Evolutionary conservation across 2,329 filamentous ascomycete species (phyloP), one percentile per base, ranked within the genome.

Genomic region (Exserohilum turcica): DNA sequence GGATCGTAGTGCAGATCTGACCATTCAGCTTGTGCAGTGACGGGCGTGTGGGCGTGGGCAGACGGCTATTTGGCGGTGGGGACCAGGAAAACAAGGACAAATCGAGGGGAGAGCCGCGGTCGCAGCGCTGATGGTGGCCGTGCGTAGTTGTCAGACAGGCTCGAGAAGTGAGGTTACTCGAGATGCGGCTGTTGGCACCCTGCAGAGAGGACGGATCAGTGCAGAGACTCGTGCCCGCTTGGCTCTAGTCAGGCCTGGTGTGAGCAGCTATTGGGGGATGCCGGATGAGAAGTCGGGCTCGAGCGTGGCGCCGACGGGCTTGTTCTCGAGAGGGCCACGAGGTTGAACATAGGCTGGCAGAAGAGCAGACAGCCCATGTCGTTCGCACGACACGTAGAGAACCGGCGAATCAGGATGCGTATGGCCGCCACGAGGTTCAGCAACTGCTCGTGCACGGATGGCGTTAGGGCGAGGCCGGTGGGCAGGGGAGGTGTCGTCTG

Each of bases 321-420:
- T 60, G 61, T 67, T 63, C 57, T 60, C 54, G 66, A 35, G 64
- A 66, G 56, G 68, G 64, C 67, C 67, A 70, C 70, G 68, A 73
- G 67, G 66, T 61, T 57, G 52, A 68, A 70, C 68, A 69, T 66
- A 61, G 51, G 59, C 57, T 65, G 66, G 64, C 64, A 59, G 48
- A 47, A 60, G 61, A 61, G 59, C 52, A 64, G 42, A 56, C 54
- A 56, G 62, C 60, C 58, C 65, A 67, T 68, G 60, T 61, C 61
- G 60, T 68, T 69, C 53, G 61, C 50, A 66, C 52, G 54, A 63
- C 39, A 50, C 47, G 47, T 36, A 53, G 29, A 15, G 48, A 45
- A 48, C 58, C 60, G 66, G 55, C 65, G 61, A 67, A 67, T 67
- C 59, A 54, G 61, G 56, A 46, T 37, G 43, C 54, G 59, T 51